A percentile compares a stretch with the other conserved stretches of the same genome.
Conservation (phyloP, 495 filamentous ascomycete species). For the Clohesyomyces aquaticus region DNA sequence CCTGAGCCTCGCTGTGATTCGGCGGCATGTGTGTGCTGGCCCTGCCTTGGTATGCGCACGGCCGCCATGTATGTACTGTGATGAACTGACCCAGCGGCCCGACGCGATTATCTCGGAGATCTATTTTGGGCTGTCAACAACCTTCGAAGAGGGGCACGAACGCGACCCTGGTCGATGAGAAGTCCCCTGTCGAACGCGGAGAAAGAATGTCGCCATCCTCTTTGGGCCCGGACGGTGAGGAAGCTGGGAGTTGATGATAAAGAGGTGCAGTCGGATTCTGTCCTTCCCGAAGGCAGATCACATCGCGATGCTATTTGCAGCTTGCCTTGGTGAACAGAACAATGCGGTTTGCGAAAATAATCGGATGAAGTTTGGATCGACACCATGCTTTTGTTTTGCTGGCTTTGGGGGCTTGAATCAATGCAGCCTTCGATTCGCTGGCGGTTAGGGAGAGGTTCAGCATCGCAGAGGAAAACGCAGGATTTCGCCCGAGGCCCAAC, state of each 20-base stretch:
- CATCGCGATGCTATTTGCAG: slow-evolving; percentile 25
- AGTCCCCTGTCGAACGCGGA: slow-evolving; percentile 7
- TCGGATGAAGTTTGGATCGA: background rate
- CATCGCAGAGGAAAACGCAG: slow-evolving; percentile 1
- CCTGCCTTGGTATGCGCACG: slow-evolving; percentile 32
- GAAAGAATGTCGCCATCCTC: slow-evolving; percentile 6
- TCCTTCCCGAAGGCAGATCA: slow-evolving; percentile 29
- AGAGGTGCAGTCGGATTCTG: slow-evolving; percentile 19
- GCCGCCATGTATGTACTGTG: slow-evolving; percentile 40
- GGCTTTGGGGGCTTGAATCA: slow-evolving; percentile 13
- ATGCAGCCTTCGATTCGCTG: slow-evolving; percentile 14
- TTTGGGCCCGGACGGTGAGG: slow-evolving; percentile 4
- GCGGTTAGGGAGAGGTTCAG: slow-evolving; percentile 12
- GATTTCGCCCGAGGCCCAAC: background rate
- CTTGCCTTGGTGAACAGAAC: background rate
- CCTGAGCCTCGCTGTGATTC: slow-evolving; percentile 30
- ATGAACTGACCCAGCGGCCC: slow-evolving; percentile 36
- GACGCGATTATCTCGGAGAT: slow-evolving; percentile 29
- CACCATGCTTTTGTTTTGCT: background rate
- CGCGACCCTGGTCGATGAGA: slow-evolving; percentile 8
- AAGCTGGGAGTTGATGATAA: background rate
- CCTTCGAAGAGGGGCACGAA: slow-evolving; percentile 1
- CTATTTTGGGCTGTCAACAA: slow-evolving; percentile 34
- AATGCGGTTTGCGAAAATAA: too few species aligned
- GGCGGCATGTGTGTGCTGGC: slow-evolving; percentile 25